Base-by-base conservation (phyloP, 768 basidiomycete genomes). In the Epithele typhae region DNA sequence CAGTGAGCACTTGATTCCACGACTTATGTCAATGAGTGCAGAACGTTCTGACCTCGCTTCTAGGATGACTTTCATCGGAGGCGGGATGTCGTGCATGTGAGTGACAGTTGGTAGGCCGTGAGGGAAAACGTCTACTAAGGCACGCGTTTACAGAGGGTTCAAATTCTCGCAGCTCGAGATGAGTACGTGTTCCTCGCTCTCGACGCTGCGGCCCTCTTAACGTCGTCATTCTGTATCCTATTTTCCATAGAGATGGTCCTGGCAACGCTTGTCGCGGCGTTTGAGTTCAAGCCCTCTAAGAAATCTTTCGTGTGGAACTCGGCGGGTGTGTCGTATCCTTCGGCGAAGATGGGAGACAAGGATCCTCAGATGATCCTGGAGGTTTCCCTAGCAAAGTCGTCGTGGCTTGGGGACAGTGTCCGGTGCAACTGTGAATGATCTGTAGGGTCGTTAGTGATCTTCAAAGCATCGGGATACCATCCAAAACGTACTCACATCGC, bases 141-240 rank as follows among this genome's bases (percentile, higher is more conserved):
- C 27, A 14, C n/a, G 18, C 5, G 4, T 6, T 5, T 35, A 18
- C 45, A 74, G 73, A 22, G 77, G 75, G 0, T 76, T 77, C 64
- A 76, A 77, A 53, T 77, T 79, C 62, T 69, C 75, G 1, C 71
- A 77, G 49, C 61, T 78, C 6, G 76, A 77, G 55, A 75, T 76
- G 64, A 77, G 76, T 77, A n/a, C n/a, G 54, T 22, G 71, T 63
- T 15, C 5, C 23, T 25, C 6, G 12, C 24, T 21, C 12, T n/a
- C 4, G 5, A 17, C 6, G 14, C 10, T 22, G 19, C 27, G 27
- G 27, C 27, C 14, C 27, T 30, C n/a, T 14, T 30, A 30, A 30
- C 27, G 27, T 7, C 19, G 19, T 15, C 18, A 3, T 48, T 5
- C 25, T 40, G n/a, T 14, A 17, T 23, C 15, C 40, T 34, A 15